phyloP scores from a whole-genome alignment of 768 basidiomycete genomes.

The Russula foetens region DNA sequence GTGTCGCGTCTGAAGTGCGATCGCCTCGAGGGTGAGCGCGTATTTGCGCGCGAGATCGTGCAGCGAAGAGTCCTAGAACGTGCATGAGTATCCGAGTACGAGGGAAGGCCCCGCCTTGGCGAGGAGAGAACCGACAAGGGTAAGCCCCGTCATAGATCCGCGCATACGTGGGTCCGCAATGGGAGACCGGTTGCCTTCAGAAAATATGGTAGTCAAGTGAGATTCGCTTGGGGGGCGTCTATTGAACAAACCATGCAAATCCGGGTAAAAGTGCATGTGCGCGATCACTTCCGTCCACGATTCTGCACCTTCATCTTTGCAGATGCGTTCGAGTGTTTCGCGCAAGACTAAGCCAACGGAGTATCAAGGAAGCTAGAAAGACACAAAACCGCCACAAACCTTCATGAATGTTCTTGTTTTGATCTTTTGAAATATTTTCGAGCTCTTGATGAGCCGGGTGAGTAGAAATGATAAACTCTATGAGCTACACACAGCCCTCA shows the following conservation, averaged over 20 bases:
- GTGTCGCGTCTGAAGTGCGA: slow-evolving; percentile 90
- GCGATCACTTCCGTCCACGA: slow-evolving; percentile 80
- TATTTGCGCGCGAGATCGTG: slow-evolving; percentile 85
- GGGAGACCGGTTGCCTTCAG: slow-evolving; percentile 86
- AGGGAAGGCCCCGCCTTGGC: not conserved
- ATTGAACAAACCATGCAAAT: slow-evolving; percentile 65
- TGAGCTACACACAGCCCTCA: slow-evolving; percentile 44
- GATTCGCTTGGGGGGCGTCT: not conserved
- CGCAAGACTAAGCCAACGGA: slow-evolving; percentile 48
- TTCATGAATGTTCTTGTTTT: slow-evolving; percentile 49
- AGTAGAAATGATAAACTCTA: slow-evolving; percentile 90
- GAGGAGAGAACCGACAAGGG: slow-evolving; percentile 42
- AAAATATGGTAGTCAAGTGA: not conserved
- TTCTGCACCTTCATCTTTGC: slow-evolving; percentile 42
- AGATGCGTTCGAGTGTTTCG: slow-evolving; percentile 61
- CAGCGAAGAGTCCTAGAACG: slow-evolving; percentile 53
- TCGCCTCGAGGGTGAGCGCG: slow-evolving; percentile 84
- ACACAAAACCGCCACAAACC: slow-evolving; percentile 30
- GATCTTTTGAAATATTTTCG: slow-evolving; percentile 50
- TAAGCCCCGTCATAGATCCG: slow-evolving; percentile 82
- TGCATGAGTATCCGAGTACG: not conserved
- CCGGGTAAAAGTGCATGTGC: slow-evolving; percentile 91
- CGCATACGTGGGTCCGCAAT: slow-evolving; percentile 94
- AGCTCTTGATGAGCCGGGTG: slow-evolving; percentile 79
- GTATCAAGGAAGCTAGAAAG: not conserved